phyloP scores from a whole-genome alignment of 2,329 filamentous ascomycete genomes.

The Dryadomyces sulphureus region DNA sequence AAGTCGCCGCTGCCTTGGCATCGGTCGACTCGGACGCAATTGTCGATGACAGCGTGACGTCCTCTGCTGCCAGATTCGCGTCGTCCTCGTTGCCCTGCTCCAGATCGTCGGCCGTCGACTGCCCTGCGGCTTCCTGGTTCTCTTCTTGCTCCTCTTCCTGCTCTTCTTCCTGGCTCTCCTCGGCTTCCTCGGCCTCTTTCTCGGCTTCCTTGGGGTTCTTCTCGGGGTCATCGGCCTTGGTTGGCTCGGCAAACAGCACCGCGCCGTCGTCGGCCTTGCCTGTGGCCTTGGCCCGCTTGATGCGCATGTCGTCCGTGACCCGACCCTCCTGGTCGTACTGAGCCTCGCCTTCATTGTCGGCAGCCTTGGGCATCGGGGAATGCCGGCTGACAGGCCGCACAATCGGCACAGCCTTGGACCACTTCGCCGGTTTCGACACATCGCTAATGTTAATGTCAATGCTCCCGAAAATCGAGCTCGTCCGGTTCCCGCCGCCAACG shows the following conservation, averaged over 20 bases:
- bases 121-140: not conserved
- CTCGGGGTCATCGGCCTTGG: constrained; percentile 1
- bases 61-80: constrained; percentile 23
- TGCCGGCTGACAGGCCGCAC: constrained; percentile 44
- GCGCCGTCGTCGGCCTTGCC: constrained; percentile 54
- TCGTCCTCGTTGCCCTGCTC: constrained; percentile 17
- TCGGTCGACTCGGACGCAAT: constrained; percentile 37
- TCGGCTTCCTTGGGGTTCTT: not conserved
- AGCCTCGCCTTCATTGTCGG: constrained; percentile 13
- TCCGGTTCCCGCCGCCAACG: constrained; percentile 17
- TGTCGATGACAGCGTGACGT: constrained; percentile 40
- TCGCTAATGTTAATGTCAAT: constrained; percentile 50
- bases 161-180: not conserved
- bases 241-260: constrained; percentile 54
- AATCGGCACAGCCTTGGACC: constrained; percentile 75
- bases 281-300: constrained; percentile 64
- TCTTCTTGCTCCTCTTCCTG: not conserved
- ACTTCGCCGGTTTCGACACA: constrained; percentile 49
- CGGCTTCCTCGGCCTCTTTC: not conserved
- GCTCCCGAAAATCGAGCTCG: constrained; percentile 51
- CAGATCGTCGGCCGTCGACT: constrained; percentile 4
- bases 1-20: constrained; percentile 29
- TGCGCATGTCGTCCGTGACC: constrained; percentile 48
- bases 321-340: constrained; percentile 44
- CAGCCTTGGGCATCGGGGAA: constrained; percentile 9